These are phyloP conservation scores for Houttuynia cordata DNA, from an alignment of 164 flowering plant genomes.

Conservation along the genomic window DNA sequence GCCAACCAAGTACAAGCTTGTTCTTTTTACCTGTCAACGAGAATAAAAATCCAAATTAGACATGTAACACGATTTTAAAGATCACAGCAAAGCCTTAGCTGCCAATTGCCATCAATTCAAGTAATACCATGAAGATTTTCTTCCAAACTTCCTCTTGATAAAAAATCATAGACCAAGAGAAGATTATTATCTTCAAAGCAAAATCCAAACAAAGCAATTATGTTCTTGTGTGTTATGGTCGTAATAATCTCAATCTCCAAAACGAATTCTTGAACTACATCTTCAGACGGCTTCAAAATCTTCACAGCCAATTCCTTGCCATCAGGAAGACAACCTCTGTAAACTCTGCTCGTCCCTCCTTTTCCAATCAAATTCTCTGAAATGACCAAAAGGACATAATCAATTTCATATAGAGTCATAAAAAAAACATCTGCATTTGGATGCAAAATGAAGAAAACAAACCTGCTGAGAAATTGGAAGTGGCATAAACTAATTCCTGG, in stretches of 20 bases:
- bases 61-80: neutral
- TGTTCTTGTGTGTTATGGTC: conserved; percentile 62
- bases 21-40: conserved; percentile 20
- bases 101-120: neutral
- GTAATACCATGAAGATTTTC: conserved; percentile 77
- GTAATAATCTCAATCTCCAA: conserved; percentile 82
- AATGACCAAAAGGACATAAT: neutral
- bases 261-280: conserved; percentile 55
- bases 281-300: conserved; percentile 60
- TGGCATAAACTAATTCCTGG: conserved; percentile 58
- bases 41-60: neutral
- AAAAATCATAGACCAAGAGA: conserved; percentile 71
- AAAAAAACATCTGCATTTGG: neutral
- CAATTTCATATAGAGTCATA: neutral
- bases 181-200: conserved; percentile 62
- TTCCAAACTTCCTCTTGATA: conserved; percentile 82
- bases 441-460: conserved; percentile 6
- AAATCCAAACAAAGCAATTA: conserved; percentile 72
- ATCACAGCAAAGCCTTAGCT: neutral
- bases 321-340: conserved; percentile 67
- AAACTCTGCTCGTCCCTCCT: conserved; percentile 88
- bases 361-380: conserved; percentile 82
- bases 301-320: conserved; percentile 86
- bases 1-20: conserved; percentile 52
- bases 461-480: conserved; percentile 68